These are phyloP conservation scores for Saturnispora sanitii DNA, from an alignment of 805 yeast species.

Conservation along the genomic window DNA sequence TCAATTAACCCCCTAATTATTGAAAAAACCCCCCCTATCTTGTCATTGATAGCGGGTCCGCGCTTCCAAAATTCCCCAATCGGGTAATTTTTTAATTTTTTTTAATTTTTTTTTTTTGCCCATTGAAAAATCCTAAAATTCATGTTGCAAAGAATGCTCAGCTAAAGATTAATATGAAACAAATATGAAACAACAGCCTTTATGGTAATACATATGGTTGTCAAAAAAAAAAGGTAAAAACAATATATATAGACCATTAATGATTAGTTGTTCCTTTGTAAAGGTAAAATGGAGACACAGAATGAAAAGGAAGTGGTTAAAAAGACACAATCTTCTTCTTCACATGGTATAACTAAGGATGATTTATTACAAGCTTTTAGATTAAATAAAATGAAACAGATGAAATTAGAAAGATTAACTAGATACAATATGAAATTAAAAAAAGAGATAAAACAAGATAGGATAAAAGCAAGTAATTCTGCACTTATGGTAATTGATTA, in stretches of 20 bases:
- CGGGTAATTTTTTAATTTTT: neutral
- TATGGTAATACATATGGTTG: neutral
- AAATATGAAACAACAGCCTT: slow-evolving; percentile 2
- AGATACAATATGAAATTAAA: slow-evolving; percentile 47
- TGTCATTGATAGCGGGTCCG: too few relatives aligned
- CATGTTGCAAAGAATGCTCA: too few relatives aligned
- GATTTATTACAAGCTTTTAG: slow-evolving; percentile 27
- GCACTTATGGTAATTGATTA: slow-evolving; percentile 37
- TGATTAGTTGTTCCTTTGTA: neutral
- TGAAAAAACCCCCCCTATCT: too few relatives aligned
- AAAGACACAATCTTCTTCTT: neutral
- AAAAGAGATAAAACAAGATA: slow-evolving; percentile 41
- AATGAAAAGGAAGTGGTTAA: neutral
- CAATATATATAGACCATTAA: neutral
- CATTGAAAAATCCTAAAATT: neutral
- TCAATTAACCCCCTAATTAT: too few relatives aligned
- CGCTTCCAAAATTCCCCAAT: slow-evolving; percentile 1
- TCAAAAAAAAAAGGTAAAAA: neutral
- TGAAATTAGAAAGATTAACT: slow-evolving; percentile 52
- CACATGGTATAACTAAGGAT: slow-evolving; percentile 1
- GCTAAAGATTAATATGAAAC: slow-evolving; percentile 1
- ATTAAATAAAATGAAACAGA: slow-evolving; percentile 32
- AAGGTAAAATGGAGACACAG: neutral
- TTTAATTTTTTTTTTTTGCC: neutral
- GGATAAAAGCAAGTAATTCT: slow-evolving; percentile 58